Evolutionary conservation across 2,329 filamentous ascomycete species (phyloP), one percentile per base, ranked within the genome.

Genomic region (Pleomassaria siparia): DNA sequence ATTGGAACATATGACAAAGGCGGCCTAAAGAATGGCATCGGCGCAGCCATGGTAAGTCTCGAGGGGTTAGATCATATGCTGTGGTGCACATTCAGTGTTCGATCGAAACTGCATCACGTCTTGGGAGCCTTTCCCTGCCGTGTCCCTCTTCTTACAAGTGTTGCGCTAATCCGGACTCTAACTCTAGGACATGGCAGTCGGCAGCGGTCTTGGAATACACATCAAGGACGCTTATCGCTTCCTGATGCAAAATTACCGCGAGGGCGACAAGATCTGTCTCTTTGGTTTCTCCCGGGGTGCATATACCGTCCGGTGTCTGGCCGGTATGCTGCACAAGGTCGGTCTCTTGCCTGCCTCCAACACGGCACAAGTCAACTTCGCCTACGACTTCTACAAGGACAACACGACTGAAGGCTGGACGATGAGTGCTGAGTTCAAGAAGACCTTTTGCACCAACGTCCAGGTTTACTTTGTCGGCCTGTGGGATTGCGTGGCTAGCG

Each of bases 271-370:
- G 18, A 74, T 76, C 22, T 76, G 71, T 49, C 60, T 76, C 4
- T 63, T 76, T 6, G 73, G 73, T 3, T 76, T 76, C 59, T 74
- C 72, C 1, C 57, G 73, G 24, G 74, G 72, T 6, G 70, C 74
- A 8, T 77, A 77, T 44, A 77, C 74, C 1, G 74, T 74, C 7
- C 66, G 75, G 2, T 77, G 74, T 44, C 59, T 77, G 3, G 87
- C 88, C 1, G 88, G 91, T 62, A 91, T 91, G 88, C 77, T 92
- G 5, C 87, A 91, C 60, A 84, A 87, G 55, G 83, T 91, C 43
- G 88, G 89, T 1, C 76, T 92, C 0, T 75, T 92, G 8, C 85
- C 84, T 11, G 50, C 47, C 22, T 36, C 46, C 71, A 51, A 51
- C 24, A 44, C 32, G 15, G 49, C 44, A 16, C 49, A 51, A 21